These are phyloP conservation scores for Anaeromyces robustus DNA, from an alignment of 192 early-diverging fungal species.

Conservation along the genomic window DNA sequence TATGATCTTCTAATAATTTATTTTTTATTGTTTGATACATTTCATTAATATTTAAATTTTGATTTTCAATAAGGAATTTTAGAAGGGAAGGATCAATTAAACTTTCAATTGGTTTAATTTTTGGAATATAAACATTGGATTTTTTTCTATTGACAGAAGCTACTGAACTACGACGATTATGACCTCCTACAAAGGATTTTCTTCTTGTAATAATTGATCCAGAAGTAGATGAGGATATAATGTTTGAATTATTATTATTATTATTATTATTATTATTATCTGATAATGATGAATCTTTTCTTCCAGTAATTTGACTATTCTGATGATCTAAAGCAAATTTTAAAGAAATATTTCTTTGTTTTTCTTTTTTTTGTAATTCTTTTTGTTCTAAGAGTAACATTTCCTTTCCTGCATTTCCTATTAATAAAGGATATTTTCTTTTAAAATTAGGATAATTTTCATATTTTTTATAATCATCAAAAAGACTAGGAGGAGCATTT, in stretches of 20 bases:
- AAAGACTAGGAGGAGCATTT: background rate
- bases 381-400: background rate
- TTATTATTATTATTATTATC: no score
- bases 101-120: background rate
- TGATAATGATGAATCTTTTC: no score
- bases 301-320: background rate
- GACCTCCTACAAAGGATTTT: no score
- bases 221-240: no score
- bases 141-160: background rate
- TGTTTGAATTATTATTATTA: no score
- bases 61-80: background rate
- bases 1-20: background rate
- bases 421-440: background rate
- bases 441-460: background rate
- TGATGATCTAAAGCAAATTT: background rate
- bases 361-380: background rate
- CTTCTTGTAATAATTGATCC: no score
- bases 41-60: background rate
- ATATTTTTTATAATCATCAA: background rate
- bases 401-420: background rate
- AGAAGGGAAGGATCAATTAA: background rate
- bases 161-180: no score
- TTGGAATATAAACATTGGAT: background rate
- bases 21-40: background rate
- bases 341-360: background rate